Conservation (phyloP, 495 filamentous ascomycete species). For the Penicillium goetzii region DNA sequence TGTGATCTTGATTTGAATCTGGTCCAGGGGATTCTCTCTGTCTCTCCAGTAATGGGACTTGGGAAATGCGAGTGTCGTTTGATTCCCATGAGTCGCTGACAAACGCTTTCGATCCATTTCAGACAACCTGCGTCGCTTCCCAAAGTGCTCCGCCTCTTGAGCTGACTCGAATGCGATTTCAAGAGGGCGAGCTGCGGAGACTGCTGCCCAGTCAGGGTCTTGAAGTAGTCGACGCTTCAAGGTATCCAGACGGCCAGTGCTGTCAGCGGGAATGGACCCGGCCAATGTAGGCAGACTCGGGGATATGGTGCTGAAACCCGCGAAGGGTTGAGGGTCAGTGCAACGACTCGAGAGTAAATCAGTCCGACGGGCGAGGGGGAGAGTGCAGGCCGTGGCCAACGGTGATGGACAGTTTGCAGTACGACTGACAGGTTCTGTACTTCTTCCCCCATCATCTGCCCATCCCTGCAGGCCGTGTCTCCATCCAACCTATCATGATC, state of each 20-base stretch:
- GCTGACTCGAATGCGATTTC: slow-evolving; percentile 35
- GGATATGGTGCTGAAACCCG: not conserved
- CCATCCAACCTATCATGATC: not conserved
- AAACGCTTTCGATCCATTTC: slow-evolving; percentile 35
- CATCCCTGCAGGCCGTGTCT: not conserved
- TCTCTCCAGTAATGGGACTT: not conserved
- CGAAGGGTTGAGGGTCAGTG: slow-evolving; percentile 14
- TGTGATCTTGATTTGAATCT: slow-evolving; percentile 37
- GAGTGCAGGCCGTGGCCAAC: not conserved
- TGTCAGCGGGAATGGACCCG: not conserved
- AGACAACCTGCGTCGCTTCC: slow-evolving; percentile 45
- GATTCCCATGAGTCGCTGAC: slow-evolving; percentile 15
- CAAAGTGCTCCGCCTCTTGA: slow-evolving; percentile 40
- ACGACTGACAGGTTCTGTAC: slow-evolving; percentile 25
- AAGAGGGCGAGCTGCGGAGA: slow-evolving; percentile 40
- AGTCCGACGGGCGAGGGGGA: not conserved
- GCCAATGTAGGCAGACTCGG: not conserved
- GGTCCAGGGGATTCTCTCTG: slow-evolving; percentile 15
- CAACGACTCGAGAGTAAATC: not conserved
- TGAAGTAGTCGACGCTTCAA: slow-evolving; percentile 42
- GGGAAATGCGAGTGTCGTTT: slow-evolving; percentile 1
- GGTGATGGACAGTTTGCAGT: slow-evolving; percentile 8
- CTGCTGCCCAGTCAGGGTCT: slow-evolving; percentile 42
- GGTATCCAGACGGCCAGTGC: slow-evolving; percentile 20
- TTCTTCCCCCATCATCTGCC: slow-evolving; percentile 9